A percentile compares a stretch with the other conserved stretches of the same genome.
These are phyloP conservation scores for Pouteria glomerata DNA, from an alignment of 148 eudicot genomes.

Conservation along the genomic window DNA sequence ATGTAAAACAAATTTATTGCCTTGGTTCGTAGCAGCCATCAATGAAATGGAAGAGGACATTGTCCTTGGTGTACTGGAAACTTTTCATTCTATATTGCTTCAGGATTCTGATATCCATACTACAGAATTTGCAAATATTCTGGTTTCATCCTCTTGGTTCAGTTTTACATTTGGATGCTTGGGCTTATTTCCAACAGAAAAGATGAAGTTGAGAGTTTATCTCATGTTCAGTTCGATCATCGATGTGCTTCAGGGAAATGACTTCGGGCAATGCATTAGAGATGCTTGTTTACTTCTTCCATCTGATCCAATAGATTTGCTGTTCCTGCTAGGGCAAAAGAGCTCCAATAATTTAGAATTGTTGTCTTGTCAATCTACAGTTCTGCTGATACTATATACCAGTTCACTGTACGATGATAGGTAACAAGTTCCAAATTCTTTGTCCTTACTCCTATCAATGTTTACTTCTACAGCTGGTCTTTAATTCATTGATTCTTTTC, in stretches of 20 bases:
- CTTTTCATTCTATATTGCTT: constrained; percentile 54
- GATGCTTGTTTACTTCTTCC: constrained; percentile 70
- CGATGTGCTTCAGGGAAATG: constrained; percentile 60
- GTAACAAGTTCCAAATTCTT: constrained; percentile 28
- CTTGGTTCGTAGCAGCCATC: constrained; percentile 62
- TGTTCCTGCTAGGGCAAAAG: constrained; percentile 82
- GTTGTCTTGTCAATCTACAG: constrained; percentile 68
- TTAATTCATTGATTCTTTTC: constrained; percentile 4
- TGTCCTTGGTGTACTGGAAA: constrained; percentile 70
- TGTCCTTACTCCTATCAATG: not conserved
- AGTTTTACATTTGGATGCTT: constrained; percentile 72
- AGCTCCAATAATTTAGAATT: constrained; percentile 44
- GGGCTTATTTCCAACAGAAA: constrained; percentile 76
- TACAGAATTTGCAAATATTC: constrained; percentile 39
- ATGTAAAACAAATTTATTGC: constrained; percentile 60
- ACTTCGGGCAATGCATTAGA: constrained; percentile 59
- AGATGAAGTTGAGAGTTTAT: constrained; percentile 66
- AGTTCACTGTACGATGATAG: constrained; percentile 77
- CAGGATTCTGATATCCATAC: constrained; percentile 38
- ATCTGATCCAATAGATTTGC: constrained; percentile 75
- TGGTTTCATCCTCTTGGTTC: constrained; percentile 81
- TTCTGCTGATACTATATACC: constrained; percentile 57
- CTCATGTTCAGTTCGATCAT: constrained; percentile 61
- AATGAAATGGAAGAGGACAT: constrained; percentile 71
- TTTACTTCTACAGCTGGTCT: not conserved